These are phyloP conservation scores for Parachaetomium inaequale DNA, from an alignment of 495 filamentous ascomycete species.

Conservation along the genomic window DNA sequence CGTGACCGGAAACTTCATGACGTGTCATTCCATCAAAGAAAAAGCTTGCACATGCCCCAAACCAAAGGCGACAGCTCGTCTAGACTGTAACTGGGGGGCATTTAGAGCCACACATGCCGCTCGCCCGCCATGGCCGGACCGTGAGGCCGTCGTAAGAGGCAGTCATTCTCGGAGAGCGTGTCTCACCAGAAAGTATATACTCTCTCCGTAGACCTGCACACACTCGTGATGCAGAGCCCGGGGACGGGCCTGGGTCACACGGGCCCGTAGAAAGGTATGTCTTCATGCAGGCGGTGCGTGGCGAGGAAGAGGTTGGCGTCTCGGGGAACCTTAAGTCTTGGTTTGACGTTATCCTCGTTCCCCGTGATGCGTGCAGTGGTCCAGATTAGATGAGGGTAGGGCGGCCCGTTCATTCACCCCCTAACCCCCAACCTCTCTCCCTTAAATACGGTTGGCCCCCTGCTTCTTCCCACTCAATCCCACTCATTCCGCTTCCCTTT, in stretches of 20 bases:
- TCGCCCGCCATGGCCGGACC: background rate
- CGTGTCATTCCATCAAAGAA: background rate
- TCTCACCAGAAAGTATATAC: background rate
- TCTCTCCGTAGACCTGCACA: background rate
- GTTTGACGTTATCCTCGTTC: background rate
- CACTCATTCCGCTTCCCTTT: slow-evolving; percentile 7
- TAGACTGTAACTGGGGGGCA: background rate
- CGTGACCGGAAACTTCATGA: background rate
- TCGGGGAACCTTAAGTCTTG: background rate
- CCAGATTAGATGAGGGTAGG: background rate
- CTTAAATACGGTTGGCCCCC: slow-evolving; percentile 18
- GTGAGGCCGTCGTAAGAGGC: background rate
- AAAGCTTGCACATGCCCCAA: background rate
- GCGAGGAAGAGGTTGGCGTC: background rate
- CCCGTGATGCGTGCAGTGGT: background rate
- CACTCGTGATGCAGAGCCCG: background rate
- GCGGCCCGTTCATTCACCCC: slow-evolving; percentile 3
- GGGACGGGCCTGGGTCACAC: background rate
- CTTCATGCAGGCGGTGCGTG: background rate
- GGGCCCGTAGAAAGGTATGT: background rate
- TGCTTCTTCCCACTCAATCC: slow-evolving; percentile 1
- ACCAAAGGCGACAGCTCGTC: background rate
- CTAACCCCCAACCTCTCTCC: slow-evolving; percentile 8
- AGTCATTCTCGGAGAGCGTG: background rate
- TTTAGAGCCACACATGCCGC: background rate